Base-by-base conservation (phyloP, 768 basidiomycete species). In the Inosperma sp. region DNA sequence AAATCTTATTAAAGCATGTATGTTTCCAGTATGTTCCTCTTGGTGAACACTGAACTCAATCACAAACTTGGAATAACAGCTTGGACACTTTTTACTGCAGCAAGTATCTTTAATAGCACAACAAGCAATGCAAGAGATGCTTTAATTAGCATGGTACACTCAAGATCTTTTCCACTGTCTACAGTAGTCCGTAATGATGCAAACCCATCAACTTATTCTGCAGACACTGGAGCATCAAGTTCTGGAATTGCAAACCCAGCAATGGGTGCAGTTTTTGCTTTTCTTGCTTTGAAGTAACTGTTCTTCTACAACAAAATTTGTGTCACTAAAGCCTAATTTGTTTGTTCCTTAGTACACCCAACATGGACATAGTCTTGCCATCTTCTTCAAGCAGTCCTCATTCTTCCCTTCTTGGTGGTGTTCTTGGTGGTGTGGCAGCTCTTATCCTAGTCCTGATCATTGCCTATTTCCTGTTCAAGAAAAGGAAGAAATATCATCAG, bases 161-260 rank as follows among this genome's bases (percentile, higher is more conserved):
- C 40, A 26, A 41, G 17, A 41, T 41, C 40, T 25, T 41, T 41
- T 26, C 9, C 3, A 26, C 23, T 22, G 27, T 41, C 40, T n/a
- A 7, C 40, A 41, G 14, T 9, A 41, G 13, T 25, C 9, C 40
- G 17, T n/a, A 4, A 22, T n/a, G 12, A 41, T 9, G 40, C 40
- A n/a, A 41, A 41, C 27, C 40, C 40, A 7, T 41, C 40, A 26
- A 41, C 2, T 25, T 41, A 41, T 21, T 7, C 8, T n/a, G 23
- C 40, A 41, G 40, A 41, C 40, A 25, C 40, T 13, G 40, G 40
- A n/a, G n/a, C n/a, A n/a, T n/a, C n/a, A n/a, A n/a, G n/a, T n/a
- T n/a, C n/a, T n/a, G n/a, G n/a, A n/a, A n/a, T 26, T 26, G 40
- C 19, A 9, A 41, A 26, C 27, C 40, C 40, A 41, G 40, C 40